Evolutionary conservation across 2,329 filamentous ascomycete species (phyloP), one percentile per base, ranked within the genome.

Genomic region (Pseudodiploospora longispora): DNA sequence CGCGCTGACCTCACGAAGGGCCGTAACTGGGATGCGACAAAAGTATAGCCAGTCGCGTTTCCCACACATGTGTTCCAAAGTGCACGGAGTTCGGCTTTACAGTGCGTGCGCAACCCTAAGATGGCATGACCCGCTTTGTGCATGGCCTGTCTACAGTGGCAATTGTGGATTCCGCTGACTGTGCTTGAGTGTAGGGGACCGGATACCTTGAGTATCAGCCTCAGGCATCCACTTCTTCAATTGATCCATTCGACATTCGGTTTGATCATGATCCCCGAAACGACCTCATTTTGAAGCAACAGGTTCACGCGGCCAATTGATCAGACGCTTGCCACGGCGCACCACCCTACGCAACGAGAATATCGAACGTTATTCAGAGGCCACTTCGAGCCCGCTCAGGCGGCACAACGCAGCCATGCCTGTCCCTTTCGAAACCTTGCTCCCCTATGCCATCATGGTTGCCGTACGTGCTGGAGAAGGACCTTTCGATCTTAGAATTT

Each of bases 401-500:
- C 56, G 61, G 59, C 61, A 41, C 52, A 43, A 42, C 51, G 46
- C 53, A 56, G 55, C 44, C 49, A 83, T 83, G 79, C 75, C 75
- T 47, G 66, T 83, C 51, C 79, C 79, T 39, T 83, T 82, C 66
- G 79, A 83, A 64, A 67, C 77, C 40, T 59, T 83, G 52, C 69
- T 83, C 64, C 78, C 79, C 36, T 82, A 82, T 63, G 79, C 67
- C 63, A 81, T 83, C 70, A 76, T 82, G 62, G 62, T 78, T 55
- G 70, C 64, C 58, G 78, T 82, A 72, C 63, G 76, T 61, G 41
- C 41, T 40, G 27, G 19, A 34, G 8, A 19, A 9, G 10, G 4
- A 29, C 5, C 33, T 30, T 12, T 31, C 36, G 30, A 32, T 29
- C 30, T 29, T 41, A 33, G 46, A 37, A 29, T 12, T 28, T 41